Evolutionary conservation across 2,329 filamentous ascomycete species (phyloP).

Genomic region (Alternaria longipes): DNA sequence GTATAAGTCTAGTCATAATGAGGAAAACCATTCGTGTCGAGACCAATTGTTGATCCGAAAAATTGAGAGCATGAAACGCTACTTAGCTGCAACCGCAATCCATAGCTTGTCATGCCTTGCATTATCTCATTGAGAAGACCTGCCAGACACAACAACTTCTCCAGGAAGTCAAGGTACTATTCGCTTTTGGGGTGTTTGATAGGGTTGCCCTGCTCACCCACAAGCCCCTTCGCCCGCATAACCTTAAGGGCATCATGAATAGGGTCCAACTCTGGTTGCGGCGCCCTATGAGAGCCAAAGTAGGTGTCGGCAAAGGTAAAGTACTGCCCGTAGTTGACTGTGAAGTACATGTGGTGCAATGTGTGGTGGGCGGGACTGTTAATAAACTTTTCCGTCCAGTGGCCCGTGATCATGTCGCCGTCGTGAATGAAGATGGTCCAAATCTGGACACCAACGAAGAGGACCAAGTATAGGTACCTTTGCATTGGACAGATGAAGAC

Average conservation of each 20-base stretch:
- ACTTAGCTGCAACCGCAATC: neutral
- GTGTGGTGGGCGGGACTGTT: constrained; percentile 17
- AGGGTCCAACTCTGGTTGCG: constrained; percentile 11
- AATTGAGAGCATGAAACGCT: neutral
- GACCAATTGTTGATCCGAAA: neutral
- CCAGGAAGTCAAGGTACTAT: constrained; percentile 1
- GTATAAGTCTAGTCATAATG: neutral
- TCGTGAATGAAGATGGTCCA: constrained; percentile 19
- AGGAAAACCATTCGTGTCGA: neutral
- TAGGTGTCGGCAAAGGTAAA: constrained; percentile 15
- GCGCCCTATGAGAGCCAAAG: constrained; percentile 13
- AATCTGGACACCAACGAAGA: constrained; percentile 13
- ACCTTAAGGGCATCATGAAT: constrained; percentile 18
- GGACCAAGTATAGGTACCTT: constrained; percentile 16
- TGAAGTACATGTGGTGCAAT: constrained; percentile 17
- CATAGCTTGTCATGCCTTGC: neutral
- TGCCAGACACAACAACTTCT: constrained; percentile 3
- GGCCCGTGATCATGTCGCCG: constrained; percentile 14
- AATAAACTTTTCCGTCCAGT: constrained; percentile 16
- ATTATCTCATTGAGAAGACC: constrained; percentile 1
- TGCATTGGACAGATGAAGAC: constrained; percentile 16
- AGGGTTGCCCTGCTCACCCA: constrained; percentile 12
- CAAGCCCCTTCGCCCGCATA: constrained; percentile 13
- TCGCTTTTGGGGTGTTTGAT: constrained; percentile 15
- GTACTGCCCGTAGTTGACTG: constrained; percentile 18